phyloP scores from a whole-genome alignment of 1,284 basidiomycete species.

The Trametes hirsuta region DNA sequence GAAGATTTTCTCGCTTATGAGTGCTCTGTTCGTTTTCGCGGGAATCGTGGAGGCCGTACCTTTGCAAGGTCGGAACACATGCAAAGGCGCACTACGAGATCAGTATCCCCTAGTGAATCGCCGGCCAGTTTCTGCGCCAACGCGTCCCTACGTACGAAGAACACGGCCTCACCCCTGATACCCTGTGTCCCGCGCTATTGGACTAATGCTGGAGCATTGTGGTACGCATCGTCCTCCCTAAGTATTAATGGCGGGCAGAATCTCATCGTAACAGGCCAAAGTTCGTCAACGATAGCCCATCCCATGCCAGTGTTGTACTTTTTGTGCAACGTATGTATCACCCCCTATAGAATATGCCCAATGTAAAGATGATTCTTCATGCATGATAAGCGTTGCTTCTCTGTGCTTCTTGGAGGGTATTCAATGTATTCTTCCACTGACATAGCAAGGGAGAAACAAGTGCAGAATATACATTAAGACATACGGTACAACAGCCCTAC shows the following conservation, averaged over 20 bases:
- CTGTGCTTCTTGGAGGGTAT: too few relatives aligned
- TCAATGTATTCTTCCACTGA: too few relatives aligned
- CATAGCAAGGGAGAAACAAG: too few relatives aligned
- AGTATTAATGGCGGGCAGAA: not conserved
- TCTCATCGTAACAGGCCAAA: not conserved
- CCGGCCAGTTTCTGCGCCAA: not conserved
- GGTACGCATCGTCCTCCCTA: not conserved
- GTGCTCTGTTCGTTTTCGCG: not conserved
- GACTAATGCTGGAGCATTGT: not conserved
- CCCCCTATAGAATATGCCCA: too few relatives aligned
- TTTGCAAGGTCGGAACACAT: not conserved
- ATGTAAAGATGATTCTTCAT: too few relatives aligned
- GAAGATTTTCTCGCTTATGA: not conserved
- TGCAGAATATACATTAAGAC: conserved; percentile 17
- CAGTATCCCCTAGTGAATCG: not conserved
- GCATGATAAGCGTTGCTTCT: too few relatives aligned
- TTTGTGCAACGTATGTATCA: too few relatives aligned
- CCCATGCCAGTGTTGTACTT: too few relatives aligned
- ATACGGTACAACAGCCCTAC: conserved; percentile 22
- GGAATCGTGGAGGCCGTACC: not conserved
- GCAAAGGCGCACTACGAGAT: not conserved
- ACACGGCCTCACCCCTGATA: not conserved
- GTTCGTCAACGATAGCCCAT: too few relatives aligned
- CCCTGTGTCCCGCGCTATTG: too few relatives aligned
- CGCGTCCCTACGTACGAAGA: not conserved